Evolutionary conservation across 164 flowering plant species (phyloP).

Genomic region (Magnolia changhungtana): DNA sequence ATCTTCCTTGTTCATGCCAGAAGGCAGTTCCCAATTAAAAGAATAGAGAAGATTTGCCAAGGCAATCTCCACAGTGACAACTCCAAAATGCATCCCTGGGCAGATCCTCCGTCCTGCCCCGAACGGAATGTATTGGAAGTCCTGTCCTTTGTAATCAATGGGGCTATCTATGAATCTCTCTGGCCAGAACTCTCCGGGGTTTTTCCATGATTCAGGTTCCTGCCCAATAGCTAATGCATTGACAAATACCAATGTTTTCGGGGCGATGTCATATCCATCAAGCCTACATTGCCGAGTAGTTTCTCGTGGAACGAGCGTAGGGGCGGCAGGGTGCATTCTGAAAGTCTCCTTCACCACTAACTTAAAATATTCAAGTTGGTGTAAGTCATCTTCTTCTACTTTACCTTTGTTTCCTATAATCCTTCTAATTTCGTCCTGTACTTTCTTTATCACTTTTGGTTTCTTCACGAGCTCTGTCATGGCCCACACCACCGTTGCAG

Average conservation of each 20-base stretch:
- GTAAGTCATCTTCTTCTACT: slow-evolving; percentile 1
- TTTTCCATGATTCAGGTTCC: neutral
- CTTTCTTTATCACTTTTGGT: neutral
- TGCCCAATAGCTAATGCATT: slow-evolving; percentile 1
- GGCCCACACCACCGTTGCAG: slow-evolving; percentile 1
- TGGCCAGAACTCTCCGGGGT: neutral
- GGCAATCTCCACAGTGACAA: neutral
- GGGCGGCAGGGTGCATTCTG: neutral
- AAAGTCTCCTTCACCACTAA: neutral
- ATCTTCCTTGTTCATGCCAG: neutral
- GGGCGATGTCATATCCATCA: neutral
- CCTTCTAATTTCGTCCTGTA: slow-evolving; percentile 3
- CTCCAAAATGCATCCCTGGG: slow-evolving; percentile 4
- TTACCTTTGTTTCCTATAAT: neutral
- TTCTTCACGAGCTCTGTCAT: neutral
- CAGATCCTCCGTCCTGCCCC: slow-evolving; percentile 3
- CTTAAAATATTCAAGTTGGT: neutral
- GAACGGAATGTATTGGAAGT: neutral
- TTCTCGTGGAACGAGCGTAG: neutral
- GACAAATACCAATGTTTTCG: neutral
- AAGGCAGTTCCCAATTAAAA: slow-evolving; percentile 5
- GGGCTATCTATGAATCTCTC: neutral
- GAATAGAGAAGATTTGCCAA: neutral
- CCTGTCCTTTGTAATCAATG: neutral
- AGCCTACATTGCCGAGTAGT: neutral